Base-by-base conservation (phyloP, 1,139 yeast genomes). In the Magnusiomyces sp. region DNA sequence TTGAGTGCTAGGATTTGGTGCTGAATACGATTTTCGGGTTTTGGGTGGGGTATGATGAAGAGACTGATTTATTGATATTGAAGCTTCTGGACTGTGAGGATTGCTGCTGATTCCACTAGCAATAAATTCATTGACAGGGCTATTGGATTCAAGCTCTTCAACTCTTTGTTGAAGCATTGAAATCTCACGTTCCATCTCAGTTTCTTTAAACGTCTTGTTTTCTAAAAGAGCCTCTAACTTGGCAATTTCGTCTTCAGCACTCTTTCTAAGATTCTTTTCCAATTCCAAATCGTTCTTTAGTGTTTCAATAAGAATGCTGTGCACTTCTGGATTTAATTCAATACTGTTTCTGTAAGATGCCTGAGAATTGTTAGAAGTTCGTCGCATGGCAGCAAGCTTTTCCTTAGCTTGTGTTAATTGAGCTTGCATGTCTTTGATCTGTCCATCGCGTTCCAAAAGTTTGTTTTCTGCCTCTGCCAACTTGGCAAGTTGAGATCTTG, bases 381-480 rank as follows among this genome's bases (percentile, higher is more conserved):
- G 23, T 34, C 20, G 41, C n/a, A 29, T 43, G 5, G 34, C 10
- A 6, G 27, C 53, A 4, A 51, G 46, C 16, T 52, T 58, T 48
- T 50, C 50, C 43, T 54, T 56, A 40, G 60, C 60, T 32, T 57
- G 55, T 32, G 62, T 66, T 29, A 66, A 55, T 34, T 60, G 58
- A 7, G 49, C 58, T 43, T 58, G 51, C 23, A 65, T 58, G 17
- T 59, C 65, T 11, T 51, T 52, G 20, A 66, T 53, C 51, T 58
- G 62, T 42, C 57, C 60, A 29, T 65, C 68, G 49, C 57, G 61
- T 45, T 64, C 68, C 20, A 59, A 56, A 11, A 66, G 55, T 41
- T 57, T 50, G 47, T 66, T 66, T 43, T 67, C 68, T 20, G 63
- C 55, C 42, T 64, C 69, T 1, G 67, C 67, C 41, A 62, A 53